These are phyloP conservation scores for Xylaria acuta DNA, from an alignment of 495 filamentous ascomycete genomes.

Conservation along the genomic window DNA sequence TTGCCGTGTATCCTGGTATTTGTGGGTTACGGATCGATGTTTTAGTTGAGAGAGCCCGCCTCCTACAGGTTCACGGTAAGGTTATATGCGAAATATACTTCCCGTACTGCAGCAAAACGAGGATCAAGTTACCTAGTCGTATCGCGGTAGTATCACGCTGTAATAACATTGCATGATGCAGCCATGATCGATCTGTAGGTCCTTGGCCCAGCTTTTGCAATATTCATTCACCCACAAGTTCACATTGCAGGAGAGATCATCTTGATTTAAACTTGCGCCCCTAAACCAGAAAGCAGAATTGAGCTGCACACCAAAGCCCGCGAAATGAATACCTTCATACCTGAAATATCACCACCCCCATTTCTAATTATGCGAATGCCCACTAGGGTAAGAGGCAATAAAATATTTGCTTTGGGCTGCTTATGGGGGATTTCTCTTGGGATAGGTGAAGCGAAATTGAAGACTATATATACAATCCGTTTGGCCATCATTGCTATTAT, in stretches of 20 bases:
- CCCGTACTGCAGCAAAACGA: not conserved
- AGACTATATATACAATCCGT: not conserved
- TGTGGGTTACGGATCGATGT: not conserved
- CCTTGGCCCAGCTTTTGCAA: not conserved
- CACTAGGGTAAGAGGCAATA: not conserved
- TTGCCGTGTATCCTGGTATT: not conserved
- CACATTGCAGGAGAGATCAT: not conserved
- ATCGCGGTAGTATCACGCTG: not conserved
- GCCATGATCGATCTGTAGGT: slow-evolving; percentile 5
- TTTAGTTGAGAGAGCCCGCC: slow-evolving; percentile 4
- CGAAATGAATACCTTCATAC: not conserved
- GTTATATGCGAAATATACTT: slow-evolving; percentile 2
- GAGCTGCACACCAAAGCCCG: not conserved
- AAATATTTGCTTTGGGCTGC: not conserved
- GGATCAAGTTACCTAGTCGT: not conserved
- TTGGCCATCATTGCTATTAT: slow-evolving; percentile 7
- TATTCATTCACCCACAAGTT: slow-evolving; percentile 1
- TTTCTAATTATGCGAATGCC: not conserved
- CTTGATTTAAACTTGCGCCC: slow-evolving; percentile 3
- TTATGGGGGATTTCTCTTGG: not conserved
- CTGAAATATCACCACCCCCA: slow-evolving; percentile 2
- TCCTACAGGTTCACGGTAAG: slow-evolving; percentile 8
- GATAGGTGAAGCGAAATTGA: not conserved
- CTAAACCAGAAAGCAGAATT: not conserved
- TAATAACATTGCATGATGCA: slow-evolving; percentile 3